Percentiles rank a stretch among this genome's conserved stretches.
Evolutionary conservation across 2,329 filamentous ascomycete species (phyloP).

Genomic region (Phialophora expanda): DNA sequence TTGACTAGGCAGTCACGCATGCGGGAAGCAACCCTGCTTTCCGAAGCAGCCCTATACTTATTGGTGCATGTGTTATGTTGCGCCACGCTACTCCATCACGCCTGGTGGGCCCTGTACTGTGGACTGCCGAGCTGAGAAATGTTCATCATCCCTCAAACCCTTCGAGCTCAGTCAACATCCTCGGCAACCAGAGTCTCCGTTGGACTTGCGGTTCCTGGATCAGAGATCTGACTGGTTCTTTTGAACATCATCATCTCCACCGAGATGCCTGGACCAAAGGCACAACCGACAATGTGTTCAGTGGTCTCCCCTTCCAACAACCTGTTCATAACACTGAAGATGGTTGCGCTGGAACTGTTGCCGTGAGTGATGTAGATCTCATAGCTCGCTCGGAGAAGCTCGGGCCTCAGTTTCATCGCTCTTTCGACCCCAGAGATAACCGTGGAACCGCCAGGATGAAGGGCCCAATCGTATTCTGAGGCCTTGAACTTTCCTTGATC

Average conservation of each 20-base stretch:
- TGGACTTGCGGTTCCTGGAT: constrained; percentile 36
- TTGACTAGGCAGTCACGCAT: constrained; percentile 28
- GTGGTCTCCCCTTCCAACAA: constrained; percentile 56
- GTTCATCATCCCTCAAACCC: not conserved
- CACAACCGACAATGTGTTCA: constrained; percentile 66
- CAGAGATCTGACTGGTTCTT: constrained; percentile 22
- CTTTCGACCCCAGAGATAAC: constrained; percentile 69
- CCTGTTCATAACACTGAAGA: constrained; percentile 69
- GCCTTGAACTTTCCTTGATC: constrained; percentile 50
- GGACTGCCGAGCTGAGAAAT: not conserved
- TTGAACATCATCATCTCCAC: constrained; percentile 71
- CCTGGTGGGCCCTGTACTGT: constrained; percentile 18
- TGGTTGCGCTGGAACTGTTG: constrained; percentile 70
- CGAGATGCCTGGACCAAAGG: constrained; percentile 71
- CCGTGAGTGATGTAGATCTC: constrained; percentile 71
- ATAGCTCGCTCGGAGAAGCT: constrained; percentile 72
- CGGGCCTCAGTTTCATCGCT: constrained; percentile 60
- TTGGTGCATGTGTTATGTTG: constrained; percentile 35
- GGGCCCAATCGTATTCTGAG: constrained; percentile 72
- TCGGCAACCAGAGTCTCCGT: constrained; percentile 38
- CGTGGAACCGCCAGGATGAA: constrained; percentile 72
- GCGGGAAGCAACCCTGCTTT: constrained; percentile 23
- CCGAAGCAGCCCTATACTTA: constrained; percentile 38
- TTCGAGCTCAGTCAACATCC: constrained; percentile 34
- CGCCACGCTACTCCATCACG: constrained; percentile 27